Conservation (phyloP, 352 stramenopile genomes). For the Phytopythium montanum region DNA sequence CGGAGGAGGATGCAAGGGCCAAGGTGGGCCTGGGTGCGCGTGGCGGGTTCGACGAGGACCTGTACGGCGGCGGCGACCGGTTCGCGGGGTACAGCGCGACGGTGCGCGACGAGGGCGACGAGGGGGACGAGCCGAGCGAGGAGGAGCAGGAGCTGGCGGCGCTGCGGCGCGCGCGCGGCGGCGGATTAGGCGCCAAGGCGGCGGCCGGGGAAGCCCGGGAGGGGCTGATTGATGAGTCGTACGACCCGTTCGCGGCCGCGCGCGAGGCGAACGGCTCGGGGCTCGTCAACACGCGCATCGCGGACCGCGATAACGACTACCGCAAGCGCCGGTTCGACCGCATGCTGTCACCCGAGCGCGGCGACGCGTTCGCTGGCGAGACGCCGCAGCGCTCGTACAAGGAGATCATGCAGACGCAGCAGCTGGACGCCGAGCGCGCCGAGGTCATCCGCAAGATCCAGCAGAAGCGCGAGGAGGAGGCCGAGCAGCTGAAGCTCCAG, state of each 20-base stretch:
- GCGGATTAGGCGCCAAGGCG: background rate
- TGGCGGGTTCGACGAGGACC: conserved; percentile 74
- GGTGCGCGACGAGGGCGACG: conserved; percentile 55
- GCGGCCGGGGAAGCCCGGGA: conserved; percentile 20
- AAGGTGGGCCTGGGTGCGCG: conserved; percentile 45
- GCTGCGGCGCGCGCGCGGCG: conserved; percentile 19
- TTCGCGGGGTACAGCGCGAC: conserved; percentile 60
- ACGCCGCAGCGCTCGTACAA: conserved; percentile 80
- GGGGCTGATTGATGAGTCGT: conserved; percentile 76
- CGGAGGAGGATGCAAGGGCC: conserved; percentile 29
- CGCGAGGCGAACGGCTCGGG: conserved; percentile 85
- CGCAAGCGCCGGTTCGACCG: conserved; percentile 88
- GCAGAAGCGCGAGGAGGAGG: conserved; percentile 73
- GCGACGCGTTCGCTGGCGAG: conserved; percentile 88
- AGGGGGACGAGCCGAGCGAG: conserved; percentile 40
- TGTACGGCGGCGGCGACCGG: conserved; percentile 59
- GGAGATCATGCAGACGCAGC: conserved; percentile 91
- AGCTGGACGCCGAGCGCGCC: conserved; percentile 81
- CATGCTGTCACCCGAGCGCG: conserved; percentile 84
- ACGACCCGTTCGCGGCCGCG: conserved; percentile 88
- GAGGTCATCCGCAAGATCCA: conserved; percentile 87
- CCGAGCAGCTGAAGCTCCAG: conserved; percentile 25
- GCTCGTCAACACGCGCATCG: conserved; percentile 93
- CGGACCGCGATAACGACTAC: conserved; percentile 92
- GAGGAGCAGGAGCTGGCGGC: conserved; percentile 25